Conservation (phyloP, 2,329 filamentous ascomycete genomes). For the Pseudopithomyces chartarum region DNA sequence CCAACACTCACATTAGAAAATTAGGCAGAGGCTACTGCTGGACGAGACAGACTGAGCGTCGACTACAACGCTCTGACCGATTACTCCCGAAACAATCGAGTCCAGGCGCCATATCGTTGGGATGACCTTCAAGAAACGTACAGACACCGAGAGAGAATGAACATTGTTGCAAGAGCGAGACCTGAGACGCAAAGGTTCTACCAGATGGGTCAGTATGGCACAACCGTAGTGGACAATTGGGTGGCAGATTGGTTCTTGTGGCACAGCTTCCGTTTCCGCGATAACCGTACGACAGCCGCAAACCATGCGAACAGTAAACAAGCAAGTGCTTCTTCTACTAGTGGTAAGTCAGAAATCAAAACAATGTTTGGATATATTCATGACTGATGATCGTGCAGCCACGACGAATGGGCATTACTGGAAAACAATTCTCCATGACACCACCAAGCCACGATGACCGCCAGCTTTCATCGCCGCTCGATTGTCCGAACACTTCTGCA, state of each 20-base stretch:
- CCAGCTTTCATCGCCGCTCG: neutral
- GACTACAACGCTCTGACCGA: constrained; percentile 46
- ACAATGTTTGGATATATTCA: neutral
- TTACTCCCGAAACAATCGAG: constrained; percentile 37
- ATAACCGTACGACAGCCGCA: constrained; percentile 17
- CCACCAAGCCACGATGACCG: neutral
- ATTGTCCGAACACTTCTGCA: neutral
- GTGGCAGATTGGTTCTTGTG: constrained; percentile 58
- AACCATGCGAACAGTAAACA: neutral
- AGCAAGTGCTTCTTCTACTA: constrained; percentile 4
- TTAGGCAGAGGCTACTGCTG: constrained; percentile 51
- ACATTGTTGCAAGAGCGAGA: constrained; percentile 48
- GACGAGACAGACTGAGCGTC: constrained; percentile 49
- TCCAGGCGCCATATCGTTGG: constrained; percentile 50
- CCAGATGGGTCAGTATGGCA: constrained; percentile 47
- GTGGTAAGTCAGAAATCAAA: neutral
- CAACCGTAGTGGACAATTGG: constrained; percentile 53
- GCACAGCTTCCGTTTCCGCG: constrained; percentile 56
- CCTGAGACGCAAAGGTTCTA: constrained; percentile 48
- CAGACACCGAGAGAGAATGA: constrained; percentile 51
- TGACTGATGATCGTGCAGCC: neutral
- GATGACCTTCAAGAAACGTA: constrained; percentile 55
- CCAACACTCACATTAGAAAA: constrained; percentile 11
- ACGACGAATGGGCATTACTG: neutral
- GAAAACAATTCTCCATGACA: neutral